Base-by-base conservation (phyloP, 176 grass and related monocot species). In the Elaeis guineensis region DNA sequence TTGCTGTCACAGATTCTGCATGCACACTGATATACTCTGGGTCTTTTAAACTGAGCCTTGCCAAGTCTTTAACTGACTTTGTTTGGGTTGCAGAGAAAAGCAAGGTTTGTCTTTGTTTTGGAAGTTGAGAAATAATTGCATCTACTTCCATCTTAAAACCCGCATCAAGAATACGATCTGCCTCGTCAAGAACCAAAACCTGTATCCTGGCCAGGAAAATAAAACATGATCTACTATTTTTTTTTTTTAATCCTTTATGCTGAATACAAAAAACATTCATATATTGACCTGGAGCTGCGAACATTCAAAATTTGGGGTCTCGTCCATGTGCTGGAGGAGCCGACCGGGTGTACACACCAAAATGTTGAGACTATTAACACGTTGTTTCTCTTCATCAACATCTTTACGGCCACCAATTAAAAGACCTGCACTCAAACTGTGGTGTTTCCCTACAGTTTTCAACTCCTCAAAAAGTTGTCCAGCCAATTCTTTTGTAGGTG, bases 71-170 rank as follows among this genome's bases (percentile, higher is more conserved):
- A 56, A 97, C 81, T 32, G 84, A 91, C 61, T 91, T 97, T 3
- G 93, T 91, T 69, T 97, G 87, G 19, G 93, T 97, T 28, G 93
- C 92, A 22, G 87, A 97, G 69, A 97, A 97, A 4, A 97, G 76
- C 66, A 97, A 75, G 1, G 87, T 97, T 80, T 91, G 93, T 68
- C 89, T 79, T 26, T 59, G 49, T 77, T 51, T 87, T 16, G 93
- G 87, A 50, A 97, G 71, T 50, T 90, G 77, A 57, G 81, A 84
- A 59, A 97, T 57, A 28, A 97, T 87, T 57, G 79, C 71, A 54
- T 97, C 93, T 18, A 97, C 54, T 60, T 91, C 79, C 0, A 6
- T 49, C 65, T 61, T 77, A 73, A 97, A 97, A 59, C 85, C 84
- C 18, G 65, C 58, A 66, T 88, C 78, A 53, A 97, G 93, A 72